Conservation (phyloP, 208 protist species). For the Naegleria lovaniensis region DNA sequence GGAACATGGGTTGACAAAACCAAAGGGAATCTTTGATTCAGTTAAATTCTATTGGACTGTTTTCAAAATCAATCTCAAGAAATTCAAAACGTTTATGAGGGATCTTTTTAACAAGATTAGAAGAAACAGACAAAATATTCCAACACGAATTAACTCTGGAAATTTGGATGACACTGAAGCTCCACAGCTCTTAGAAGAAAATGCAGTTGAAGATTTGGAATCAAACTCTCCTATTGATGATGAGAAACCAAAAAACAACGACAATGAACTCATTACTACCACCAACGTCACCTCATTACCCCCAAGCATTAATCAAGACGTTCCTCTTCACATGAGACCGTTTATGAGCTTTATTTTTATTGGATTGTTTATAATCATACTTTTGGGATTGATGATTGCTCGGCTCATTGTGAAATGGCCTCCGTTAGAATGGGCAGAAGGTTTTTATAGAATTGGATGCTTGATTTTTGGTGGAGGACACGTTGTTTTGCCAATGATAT, state of each 20-base stretch:
- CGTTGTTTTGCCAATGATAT: constrained; percentile 9
- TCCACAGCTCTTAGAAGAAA: not conserved
- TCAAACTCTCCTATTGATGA: not conserved
- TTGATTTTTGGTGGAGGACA: not conserved
- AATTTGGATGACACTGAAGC: not conserved
- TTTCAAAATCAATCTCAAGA: not conserved
- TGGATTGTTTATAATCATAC: not conserved
- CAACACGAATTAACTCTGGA: not conserved
- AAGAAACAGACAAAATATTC: not conserved
- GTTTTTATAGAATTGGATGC: not conserved
- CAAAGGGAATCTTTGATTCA: not conserved
- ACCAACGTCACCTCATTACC: not conserved
- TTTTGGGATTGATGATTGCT: not conserved
- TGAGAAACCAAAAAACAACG: not conserved
- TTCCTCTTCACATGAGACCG: not conserved
- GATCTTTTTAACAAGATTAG: not conserved
- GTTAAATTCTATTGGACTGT: not conserved
- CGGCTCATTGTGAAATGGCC: not conserved
- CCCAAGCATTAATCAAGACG: not conserved
- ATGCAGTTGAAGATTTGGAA: not conserved
- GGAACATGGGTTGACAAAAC: not conserved
- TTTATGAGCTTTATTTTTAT: not conserved
- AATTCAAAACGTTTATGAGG: not conserved
- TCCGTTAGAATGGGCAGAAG: not conserved
- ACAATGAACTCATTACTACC: too few relatives aligned